These are phyloP conservation scores for Scleroderma citrinum DNA, from an alignment of 768 basidiomycete genomes.

Conservation along the genomic window DNA sequence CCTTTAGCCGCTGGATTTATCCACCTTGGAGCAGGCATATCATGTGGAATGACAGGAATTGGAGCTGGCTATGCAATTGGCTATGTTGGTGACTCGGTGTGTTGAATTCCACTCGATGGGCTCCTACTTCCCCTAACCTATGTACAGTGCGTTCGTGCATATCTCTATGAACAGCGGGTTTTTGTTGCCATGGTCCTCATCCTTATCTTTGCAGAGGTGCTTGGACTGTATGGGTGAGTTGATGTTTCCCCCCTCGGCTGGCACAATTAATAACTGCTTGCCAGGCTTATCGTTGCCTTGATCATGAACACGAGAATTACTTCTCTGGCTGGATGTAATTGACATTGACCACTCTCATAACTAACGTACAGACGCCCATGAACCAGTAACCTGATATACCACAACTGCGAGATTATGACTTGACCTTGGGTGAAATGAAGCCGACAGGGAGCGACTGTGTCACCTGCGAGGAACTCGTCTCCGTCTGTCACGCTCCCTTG, in stretches of 20 bases:
- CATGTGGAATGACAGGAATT: constrained; percentile 87
- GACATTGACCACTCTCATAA: constrained; percentile 4
- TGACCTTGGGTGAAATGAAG: constrained; percentile 13
- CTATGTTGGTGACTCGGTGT: constrained; percentile 85
- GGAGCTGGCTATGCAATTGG: constrained; percentile 96
- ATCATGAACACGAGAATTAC: constrained; percentile 83
- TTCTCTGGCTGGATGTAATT: constrained; percentile 26
- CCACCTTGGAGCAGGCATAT: constrained; percentile 87
- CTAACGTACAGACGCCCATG: constrained; percentile 8
- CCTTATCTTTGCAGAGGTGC: constrained; percentile 86
- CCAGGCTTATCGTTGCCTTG: constrained; percentile 78
- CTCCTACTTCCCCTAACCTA: constrained; percentile 4
- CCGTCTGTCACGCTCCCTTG: constrained; percentile 36
- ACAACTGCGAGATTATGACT: constrained; percentile 4
- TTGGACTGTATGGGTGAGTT: constrained; percentile 80
- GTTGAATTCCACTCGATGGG: constrained; percentile 23
- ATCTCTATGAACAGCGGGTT: constrained; percentile 83
- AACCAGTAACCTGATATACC: constrained; percentile 4
- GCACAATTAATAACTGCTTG: not conserved
- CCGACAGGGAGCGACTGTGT: constrained; percentile 16
- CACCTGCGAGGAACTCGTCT: constrained; percentile 32
- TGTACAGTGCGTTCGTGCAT: constrained; percentile 79
- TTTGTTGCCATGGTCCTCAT: constrained; percentile 97
- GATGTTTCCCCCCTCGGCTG: not conserved
- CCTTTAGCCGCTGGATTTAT: constrained; percentile 84